Percentiles rank a stretch among this genome's conserved stretches.
These are phyloP conservation scores for Leishmania amazonensis DNA, from an alignment of 208 protist genomes.

Conservation along the genomic window DNA sequence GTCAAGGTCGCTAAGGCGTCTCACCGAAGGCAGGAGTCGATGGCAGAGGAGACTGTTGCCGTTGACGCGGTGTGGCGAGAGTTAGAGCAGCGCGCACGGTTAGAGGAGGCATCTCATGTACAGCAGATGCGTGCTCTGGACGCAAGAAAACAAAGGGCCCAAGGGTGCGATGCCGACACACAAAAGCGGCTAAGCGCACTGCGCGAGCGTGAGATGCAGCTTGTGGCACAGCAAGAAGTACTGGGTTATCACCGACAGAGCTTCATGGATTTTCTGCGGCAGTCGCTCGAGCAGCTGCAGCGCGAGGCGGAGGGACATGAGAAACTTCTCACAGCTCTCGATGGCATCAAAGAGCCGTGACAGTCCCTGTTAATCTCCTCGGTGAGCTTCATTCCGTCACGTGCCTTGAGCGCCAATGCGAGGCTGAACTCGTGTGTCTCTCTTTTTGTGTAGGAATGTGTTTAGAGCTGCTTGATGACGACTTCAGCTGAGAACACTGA, in stretches of 20 bases:
- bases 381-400: neutral
- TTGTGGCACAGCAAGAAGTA: constrained; percentile 26
- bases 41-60: constrained; percentile 15
- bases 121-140: constrained; percentile 35
- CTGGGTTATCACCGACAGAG: constrained; percentile 30
- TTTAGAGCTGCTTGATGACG: neutral
- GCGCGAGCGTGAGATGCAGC: constrained; percentile 28
- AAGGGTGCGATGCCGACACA: constrained; percentile 19
- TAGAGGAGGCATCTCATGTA: constrained; percentile 30
- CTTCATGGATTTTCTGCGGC: constrained; percentile 22
- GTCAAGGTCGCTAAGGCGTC: neutral
- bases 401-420: neutral
- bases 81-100: constrained; percentile 18
- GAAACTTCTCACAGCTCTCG: neutral
- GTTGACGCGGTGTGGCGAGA: constrained; percentile 15
- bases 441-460: neutral
- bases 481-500: neutral
- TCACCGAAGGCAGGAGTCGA: neutral
- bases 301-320: constrained; percentile 31
- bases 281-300: constrained; percentile 34
- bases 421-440: neutral
- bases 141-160: constrained; percentile 23
- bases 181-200: constrained; percentile 29
- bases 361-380: neutral
- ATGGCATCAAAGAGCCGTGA: neutral